Percentiles rank a stretch among this genome's conserved stretches.
Conservation (phyloP, 75 land plant genomes). For the Selaginella moellendorffii region DNA sequence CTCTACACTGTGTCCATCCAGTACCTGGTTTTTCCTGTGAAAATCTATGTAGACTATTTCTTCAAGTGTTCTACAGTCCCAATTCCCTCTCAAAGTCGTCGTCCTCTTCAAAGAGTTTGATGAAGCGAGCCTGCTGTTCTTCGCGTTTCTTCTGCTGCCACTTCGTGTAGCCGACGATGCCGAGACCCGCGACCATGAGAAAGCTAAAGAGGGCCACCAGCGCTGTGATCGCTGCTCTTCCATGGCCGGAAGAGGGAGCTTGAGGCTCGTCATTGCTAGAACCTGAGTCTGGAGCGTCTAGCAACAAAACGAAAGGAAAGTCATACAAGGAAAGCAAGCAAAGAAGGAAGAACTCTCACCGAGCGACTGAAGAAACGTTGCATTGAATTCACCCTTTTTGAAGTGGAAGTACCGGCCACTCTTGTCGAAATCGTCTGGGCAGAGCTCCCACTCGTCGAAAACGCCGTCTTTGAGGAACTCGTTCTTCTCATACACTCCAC, state of each 20-base stretch:
- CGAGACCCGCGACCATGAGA: constrained; percentile 20
- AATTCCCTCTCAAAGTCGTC: constrained; percentile 83
- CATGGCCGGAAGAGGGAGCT: too few species aligned
- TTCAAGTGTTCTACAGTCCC: constrained; percentile 36
- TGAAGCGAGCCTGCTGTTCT: constrained; percentile 66
- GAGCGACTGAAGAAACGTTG: constrained; percentile 62
- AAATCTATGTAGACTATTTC: too few species aligned
- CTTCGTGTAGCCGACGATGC: constrained; percentile 29
- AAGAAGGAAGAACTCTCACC: too few species aligned
- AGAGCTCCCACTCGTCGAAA: constrained; percentile 95
- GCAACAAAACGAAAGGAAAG: too few species aligned
- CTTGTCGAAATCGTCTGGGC: constrained; percentile 51
- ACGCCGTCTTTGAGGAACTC: constrained; percentile 47
- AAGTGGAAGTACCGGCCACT: constrained; percentile 46
- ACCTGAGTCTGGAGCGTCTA: too few species aligned
- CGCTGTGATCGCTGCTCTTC: constrained; percentile 6
- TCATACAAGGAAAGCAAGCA: too few species aligned
- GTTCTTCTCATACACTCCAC: constrained; percentile 83
- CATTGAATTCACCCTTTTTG: constrained; percentile 58
- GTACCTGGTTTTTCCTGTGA: too few species aligned
- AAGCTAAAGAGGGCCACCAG: constrained; percentile 22
- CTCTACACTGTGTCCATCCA: too few species aligned
- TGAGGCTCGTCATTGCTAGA: not conserved
- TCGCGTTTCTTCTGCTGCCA: constrained; percentile 64
- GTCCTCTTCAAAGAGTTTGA: constrained; percentile 83